Conservation (phyloP, 2,329 filamentous ascomycete species). For the Cladosporium cucumerinum region DNA sequence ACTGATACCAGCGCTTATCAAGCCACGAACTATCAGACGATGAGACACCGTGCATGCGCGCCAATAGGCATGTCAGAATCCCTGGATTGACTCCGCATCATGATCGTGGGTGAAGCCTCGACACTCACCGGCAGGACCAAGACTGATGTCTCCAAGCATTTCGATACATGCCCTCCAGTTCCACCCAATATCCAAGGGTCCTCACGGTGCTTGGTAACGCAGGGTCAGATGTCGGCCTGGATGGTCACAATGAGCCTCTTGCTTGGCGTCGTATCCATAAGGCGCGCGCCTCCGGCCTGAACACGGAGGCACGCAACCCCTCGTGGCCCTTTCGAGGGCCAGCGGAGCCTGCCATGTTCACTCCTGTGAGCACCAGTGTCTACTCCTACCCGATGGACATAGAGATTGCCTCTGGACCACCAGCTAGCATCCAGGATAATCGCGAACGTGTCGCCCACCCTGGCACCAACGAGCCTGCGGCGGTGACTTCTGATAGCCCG, state of each 20-base stretch:
- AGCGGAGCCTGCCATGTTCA: not conserved
- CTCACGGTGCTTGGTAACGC: not conserved
- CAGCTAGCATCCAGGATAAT: not conserved
- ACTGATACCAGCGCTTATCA: not conserved
- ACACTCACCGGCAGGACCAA: not conserved
- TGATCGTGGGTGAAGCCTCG: not conserved
- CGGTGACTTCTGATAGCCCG: not conserved
- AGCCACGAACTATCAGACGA: not conserved
- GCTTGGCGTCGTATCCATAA: not conserved
- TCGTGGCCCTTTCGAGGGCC: not conserved
- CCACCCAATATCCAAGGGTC: not conserved
- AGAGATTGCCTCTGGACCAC: not conserved
- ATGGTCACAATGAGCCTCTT: not conserved
- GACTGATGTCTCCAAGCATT: not conserved
- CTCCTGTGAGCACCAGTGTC: not conserved
- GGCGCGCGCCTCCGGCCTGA: not conserved
- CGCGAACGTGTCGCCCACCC: not conserved
- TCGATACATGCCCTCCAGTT: not conserved
- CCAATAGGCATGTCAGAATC: not conserved
- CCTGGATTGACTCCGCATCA: not conserved
- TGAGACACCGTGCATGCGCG: not conserved
- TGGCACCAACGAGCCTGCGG: not conserved
- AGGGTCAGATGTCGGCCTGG: not conserved
- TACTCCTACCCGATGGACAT: not conserved
- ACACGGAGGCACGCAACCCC: not conserved